Conservation (phyloP, 2,329 filamentous ascomycete species). For the Penicillium sp. region DNA sequence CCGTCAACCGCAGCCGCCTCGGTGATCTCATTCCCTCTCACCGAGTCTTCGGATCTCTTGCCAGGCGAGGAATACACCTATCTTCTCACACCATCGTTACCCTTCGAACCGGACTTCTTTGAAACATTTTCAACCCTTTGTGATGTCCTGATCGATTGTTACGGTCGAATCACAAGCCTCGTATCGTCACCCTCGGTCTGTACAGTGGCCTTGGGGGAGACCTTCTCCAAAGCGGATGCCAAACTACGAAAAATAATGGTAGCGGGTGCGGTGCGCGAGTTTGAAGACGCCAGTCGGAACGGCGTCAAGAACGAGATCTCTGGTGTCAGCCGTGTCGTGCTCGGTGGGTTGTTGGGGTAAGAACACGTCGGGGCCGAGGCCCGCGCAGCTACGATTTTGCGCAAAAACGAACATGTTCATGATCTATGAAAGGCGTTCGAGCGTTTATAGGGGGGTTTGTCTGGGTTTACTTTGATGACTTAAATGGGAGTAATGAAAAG, state of each 20-base stretch:
- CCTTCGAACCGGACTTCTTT: slow-evolving; percentile 96
- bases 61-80: slow-evolving; percentile 86
- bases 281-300: slow-evolving; percentile 79
- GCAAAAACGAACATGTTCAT: neutral
- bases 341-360: slow-evolving; percentile 74
- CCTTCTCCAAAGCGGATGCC: slow-evolving; percentile 86
- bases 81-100: slow-evolving; percentile 84
- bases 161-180: slow-evolving; percentile 73
- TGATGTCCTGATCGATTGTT: slow-evolving; percentile 91
- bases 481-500: neutral
- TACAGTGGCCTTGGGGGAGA: slow-evolving; percentile 68
- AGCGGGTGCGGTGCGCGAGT: slow-evolving; percentile 82
- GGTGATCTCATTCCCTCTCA: slow-evolving; percentile 43
- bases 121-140: slow-evolving; percentile 95
- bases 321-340: slow-evolving; percentile 81
- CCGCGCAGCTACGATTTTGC: neutral
- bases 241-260: slow-evolving; percentile 86
- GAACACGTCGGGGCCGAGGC: neutral
- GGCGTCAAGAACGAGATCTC: slow-evolving; percentile 78
- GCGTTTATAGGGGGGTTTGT: neutral
- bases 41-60: slow-evolving; percentile 61
- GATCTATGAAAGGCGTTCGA: slow-evolving; percentile 1
- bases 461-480: neutral
- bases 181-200: slow-evolving; percentile 74
- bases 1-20: slow-evolving; percentile 39